These are phyloP conservation scores for Thymus quinquecostatus DNA, from an alignment of 257 asterid genomes.

Conservation along the genomic window DNA sequence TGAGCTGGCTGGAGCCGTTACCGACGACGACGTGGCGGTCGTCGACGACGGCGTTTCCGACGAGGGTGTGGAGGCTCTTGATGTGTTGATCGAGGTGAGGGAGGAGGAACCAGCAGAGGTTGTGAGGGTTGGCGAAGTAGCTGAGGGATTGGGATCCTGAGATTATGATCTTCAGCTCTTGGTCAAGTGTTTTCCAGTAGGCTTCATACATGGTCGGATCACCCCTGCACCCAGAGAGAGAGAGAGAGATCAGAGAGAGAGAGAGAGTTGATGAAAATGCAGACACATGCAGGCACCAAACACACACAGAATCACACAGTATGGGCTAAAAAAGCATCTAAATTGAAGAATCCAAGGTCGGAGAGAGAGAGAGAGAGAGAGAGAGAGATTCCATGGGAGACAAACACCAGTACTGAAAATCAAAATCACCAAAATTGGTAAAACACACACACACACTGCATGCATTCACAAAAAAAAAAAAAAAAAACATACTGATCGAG, in stretches of 20 bases:
- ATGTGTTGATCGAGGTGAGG: conserved; percentile 65
- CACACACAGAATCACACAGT: too few relatives aligned
- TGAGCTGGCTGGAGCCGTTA: conserved; percentile 78
- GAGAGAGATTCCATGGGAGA: too few relatives aligned
- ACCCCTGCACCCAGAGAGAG: conserved; percentile 21
- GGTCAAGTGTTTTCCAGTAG: conserved; percentile 32
- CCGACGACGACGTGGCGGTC: conserved; percentile 60
- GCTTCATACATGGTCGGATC: conserved; percentile 43
- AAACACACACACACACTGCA: neutral
- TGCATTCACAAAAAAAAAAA: neutral
- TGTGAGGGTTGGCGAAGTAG: conserved; percentile 53
- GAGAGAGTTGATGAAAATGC: neutral
- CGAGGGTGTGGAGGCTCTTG: conserved; percentile 50
- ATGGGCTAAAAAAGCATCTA: too few relatives aligned
- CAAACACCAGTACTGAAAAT: too few relatives aligned
- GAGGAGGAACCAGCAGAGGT: conserved; percentile 70
- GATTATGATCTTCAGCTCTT: conserved; percentile 32
- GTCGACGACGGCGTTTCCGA: conserved; percentile 63
- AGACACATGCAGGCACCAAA: too few relatives aligned
- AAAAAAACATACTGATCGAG: conserved; percentile 58
- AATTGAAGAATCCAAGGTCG: too few relatives aligned
- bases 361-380: too few relatives aligned
- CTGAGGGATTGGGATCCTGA: conserved; percentile 55
- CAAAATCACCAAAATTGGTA: too few relatives aligned
- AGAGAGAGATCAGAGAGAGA: neutral